These are phyloP conservation scores for Priceomyces haplophilus DNA, from an alignment of 805 yeast genomes.

Conservation along the genomic window DNA sequence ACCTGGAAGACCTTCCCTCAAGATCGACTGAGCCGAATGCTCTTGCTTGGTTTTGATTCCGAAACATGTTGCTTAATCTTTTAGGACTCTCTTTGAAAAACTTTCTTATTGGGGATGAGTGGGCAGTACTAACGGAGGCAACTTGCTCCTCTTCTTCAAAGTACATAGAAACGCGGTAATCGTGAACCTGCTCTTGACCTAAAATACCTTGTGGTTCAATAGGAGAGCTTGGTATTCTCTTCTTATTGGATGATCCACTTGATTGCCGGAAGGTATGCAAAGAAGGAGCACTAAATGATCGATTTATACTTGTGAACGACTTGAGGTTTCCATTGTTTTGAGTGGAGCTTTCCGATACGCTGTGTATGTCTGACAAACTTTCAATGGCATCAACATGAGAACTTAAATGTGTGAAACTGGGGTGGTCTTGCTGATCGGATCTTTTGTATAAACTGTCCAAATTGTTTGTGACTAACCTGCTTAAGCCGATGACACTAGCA, in stretches of 20 bases:
- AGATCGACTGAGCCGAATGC: conserved; percentile 1
- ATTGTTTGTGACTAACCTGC: conserved; percentile 17
- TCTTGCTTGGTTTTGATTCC: conserved; percentile 11
- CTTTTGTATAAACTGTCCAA: conserved; percentile 9
- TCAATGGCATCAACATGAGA: conserved; percentile 23
- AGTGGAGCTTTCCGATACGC: conserved; percentile 4
- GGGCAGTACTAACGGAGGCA: conserved; percentile 1
- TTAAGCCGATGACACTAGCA: conserved; percentile 16
- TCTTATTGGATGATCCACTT: conserved; percentile 3
- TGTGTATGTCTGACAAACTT: conserved; percentile 23
- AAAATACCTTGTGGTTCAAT: neutral
- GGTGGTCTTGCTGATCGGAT: neutral
- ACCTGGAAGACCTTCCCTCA: neutral
- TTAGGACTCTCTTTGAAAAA: conserved; percentile 30
- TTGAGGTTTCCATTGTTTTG: conserved; percentile 1
- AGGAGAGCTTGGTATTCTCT: neutral
- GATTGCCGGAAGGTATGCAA: conserved; percentile 35
- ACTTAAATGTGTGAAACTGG: neutral
- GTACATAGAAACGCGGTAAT: neutral
- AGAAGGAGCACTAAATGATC: conserved; percentile 40
- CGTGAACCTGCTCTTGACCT: neutral
- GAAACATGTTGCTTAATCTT: conserved; percentile 21
- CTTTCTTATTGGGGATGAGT: conserved; percentile 33
- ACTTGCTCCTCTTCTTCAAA: neutral
- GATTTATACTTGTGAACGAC: conserved; percentile 17